Percentiles rank a stretch among this genome's conserved stretches.
These are phyloP conservation scores for Nidularia pulvinata DNA, from an alignment of 768 basidiomycete species.

Conservation along the genomic window DNA sequence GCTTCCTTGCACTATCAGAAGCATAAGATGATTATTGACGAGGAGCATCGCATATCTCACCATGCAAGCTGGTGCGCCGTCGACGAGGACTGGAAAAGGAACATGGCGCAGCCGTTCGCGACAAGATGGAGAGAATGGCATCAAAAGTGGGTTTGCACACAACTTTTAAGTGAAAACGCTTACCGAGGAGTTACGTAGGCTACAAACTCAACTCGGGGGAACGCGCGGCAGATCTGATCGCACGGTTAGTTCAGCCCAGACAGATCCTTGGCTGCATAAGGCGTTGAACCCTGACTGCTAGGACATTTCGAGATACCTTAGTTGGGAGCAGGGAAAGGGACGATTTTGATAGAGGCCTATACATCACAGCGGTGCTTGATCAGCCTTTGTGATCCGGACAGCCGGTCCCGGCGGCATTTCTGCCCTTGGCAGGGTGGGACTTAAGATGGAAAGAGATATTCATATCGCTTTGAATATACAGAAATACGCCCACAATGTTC, in stretches of 20 bases:
- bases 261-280: not conserved
- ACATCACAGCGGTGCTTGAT: no score
- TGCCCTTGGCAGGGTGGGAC: no score
- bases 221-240: conserved; percentile 24
- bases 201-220: conserved; percentile 7
- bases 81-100: conserved; percentile 22
- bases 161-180: conserved; percentile 18
- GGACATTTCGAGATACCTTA: no score
- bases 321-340: no score
- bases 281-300: no score
- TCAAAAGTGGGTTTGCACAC: conserved; percentile 7
- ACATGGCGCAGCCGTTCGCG: conserved; percentile 23
- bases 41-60: conserved; percentile 19
- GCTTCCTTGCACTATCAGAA: conserved; percentile 38
- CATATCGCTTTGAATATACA: no score
- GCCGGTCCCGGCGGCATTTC: no score
- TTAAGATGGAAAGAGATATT: no score
- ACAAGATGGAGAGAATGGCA: conserved; percentile 14
- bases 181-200: conserved; percentile 24
- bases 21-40: not conserved
- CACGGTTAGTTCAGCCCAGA: not conserved
- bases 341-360: no score
- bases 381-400: no score
- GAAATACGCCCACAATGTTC: no score
- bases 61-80: conserved; percentile 38